phyloP scores from a whole-genome alignment of 345 rosid genomes.

The Stellera chamaejasme region DNA sequence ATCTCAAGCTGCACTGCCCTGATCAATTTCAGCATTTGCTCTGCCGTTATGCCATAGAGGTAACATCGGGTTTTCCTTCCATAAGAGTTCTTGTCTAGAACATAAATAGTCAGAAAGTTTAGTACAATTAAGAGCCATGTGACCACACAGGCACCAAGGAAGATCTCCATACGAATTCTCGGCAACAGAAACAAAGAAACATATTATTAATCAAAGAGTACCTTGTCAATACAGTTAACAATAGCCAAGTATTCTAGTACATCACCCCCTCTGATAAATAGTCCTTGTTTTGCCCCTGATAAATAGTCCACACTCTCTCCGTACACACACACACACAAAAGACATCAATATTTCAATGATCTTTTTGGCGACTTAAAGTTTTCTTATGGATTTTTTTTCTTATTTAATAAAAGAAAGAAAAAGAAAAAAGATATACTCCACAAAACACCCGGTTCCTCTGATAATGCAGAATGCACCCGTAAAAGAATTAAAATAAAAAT shows the following conservation, averaged over 20 bases:
- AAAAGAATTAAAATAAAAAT: too few species aligned
- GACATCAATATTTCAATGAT: too few species aligned
- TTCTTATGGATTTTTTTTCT: too few species aligned
- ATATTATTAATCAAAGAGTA: constrained; percentile 12
- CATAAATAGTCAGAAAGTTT: constrained; percentile 4
- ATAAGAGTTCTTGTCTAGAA: constrained; percentile 91
- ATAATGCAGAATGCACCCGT: too few species aligned
- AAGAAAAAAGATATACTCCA: too few species aligned
- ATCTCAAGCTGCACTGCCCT: too few species aligned
- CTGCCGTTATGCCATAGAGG: constrained; percentile 23
- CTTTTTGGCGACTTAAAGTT: too few species aligned
- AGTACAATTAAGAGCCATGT: not conserved
- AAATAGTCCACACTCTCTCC: constrained; percentile 5
- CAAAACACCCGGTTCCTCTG: too few species aligned
- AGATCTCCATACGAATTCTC: not conserved
- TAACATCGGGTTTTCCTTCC: constrained; percentile 80
- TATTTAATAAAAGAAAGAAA: too few species aligned
- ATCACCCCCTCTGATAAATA: constrained; percentile 95
- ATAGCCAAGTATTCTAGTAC: constrained; percentile 85
- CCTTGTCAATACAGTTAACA: constrained; percentile 78
- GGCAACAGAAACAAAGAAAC: not conserved
- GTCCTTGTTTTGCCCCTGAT: constrained; percentile 91
- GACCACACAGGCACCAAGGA: too few species aligned
- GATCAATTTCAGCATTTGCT: too few species aligned
- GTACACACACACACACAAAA: too few species aligned